phyloP scores from a whole-genome alignment of 352 stramenopile species.

The Pythium brachiatum region DNA sequence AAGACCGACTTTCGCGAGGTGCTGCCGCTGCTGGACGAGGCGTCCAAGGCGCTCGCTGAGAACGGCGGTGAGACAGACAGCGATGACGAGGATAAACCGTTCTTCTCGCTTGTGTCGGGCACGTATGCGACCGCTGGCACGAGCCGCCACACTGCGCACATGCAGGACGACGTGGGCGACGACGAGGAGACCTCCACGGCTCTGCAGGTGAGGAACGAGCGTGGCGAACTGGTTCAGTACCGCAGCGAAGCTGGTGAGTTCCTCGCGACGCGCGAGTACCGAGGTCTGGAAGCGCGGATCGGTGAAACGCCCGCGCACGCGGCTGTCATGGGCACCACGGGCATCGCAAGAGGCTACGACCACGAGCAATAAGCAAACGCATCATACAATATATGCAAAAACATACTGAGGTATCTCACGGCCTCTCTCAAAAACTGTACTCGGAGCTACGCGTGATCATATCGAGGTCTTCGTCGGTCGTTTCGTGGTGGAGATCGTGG shows the following conservation, averaged over 20 bases:
- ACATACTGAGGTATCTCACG: not conserved
- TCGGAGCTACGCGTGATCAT: slow-evolving; percentile 26
- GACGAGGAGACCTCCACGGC: slow-evolving; percentile 33
- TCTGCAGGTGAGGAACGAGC: slow-evolving; percentile 55
- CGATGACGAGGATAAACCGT: slow-evolving; percentile 61
- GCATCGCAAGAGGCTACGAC: slow-evolving; percentile 76
- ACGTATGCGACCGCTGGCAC: slow-evolving; percentile 55
- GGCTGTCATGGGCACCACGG: slow-evolving; percentile 64
- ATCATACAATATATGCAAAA: not conserved
- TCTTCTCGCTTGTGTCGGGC: slow-evolving; percentile 80
- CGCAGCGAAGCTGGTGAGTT: slow-evolving; percentile 76
- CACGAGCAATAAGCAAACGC: slow-evolving; percentile 39
- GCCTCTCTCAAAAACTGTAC: slow-evolving; percentile 21
- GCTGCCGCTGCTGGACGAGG: slow-evolving; percentile 50
- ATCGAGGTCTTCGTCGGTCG: slow-evolving; percentile 13
- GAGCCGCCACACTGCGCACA: slow-evolving; percentile 17
- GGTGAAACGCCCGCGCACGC: slow-evolving; percentile 77
- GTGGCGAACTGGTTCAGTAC: slow-evolving; percentile 55
- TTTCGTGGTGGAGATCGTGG: slow-evolving; percentile 25
- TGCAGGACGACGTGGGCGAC: slow-evolving; percentile 19
- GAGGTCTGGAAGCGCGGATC: slow-evolving; percentile 76
- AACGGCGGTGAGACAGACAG: slow-evolving; percentile 23
- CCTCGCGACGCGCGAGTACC: slow-evolving; percentile 67
- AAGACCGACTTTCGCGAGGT: slow-evolving; percentile 85
- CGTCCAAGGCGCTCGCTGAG: slow-evolving; percentile 27